Evolutionary conservation across 345 rosid species (phyloP), one percentile per base, ranked within the genome.

Genomic region (Eucalyptus pauciflora): DNA sequence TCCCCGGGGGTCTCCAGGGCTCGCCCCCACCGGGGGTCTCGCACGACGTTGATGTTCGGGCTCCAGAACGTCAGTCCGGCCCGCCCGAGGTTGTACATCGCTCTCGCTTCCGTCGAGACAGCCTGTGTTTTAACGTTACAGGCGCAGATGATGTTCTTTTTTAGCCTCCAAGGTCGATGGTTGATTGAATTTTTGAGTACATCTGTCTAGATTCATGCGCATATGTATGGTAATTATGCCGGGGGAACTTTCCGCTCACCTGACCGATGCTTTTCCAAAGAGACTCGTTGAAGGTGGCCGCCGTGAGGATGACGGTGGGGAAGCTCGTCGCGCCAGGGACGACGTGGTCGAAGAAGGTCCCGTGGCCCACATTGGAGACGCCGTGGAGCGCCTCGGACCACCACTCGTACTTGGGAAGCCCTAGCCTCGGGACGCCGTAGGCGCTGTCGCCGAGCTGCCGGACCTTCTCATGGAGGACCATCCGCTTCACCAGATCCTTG

Each of bases 11-110:
- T 94, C 86, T 94, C 95, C 1, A 62, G 24, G 37, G 85, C 51
- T 60, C 95, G 91, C 33, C 94, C 94, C 95, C 95, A 92, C 89
- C 94, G 87, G 6, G 94, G 95, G 83, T 94, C 94, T 49, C 95
- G 85, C 3, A 89, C 92, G 13, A 93, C 93, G 50, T 94, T 94
- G 15, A 94, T 87, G 31, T 88, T 92, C 18, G 94, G 95, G 87
- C 94, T 93, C 95, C 94, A 93, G 24, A 17, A 92, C 16, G 92
- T 92, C 49, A 94, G 46, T 31, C 96, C 95, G 15, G 92, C 93
- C 27, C 91, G 87, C 6, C 96, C 94, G 5, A 93, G 58, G 86
- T 94, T 94, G 91, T 92, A 90, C 96, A 93, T 94, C 4, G 96
- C 96, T 80, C 94, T 90, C 16, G 94, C 96, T 89, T 92, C 94